phyloP scores from a whole-genome alignment of 805 yeast genomes.

The Diddensiella caesifluorescens region DNA sequence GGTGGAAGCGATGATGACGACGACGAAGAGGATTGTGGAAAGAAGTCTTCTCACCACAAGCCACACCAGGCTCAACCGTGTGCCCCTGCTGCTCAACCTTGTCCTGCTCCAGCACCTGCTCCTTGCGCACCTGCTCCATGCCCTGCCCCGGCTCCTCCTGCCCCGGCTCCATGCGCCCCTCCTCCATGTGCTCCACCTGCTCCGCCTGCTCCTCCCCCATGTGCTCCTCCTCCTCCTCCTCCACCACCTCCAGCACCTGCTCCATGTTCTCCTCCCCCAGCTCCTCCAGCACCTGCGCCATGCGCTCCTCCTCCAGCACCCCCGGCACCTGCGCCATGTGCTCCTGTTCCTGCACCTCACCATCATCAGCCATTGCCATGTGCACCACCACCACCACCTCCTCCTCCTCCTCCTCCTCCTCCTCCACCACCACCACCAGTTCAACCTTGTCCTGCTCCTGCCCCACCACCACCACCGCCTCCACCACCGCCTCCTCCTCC shows the following conservation, averaged over 20 bases:
- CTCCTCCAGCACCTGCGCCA: constrained; percentile 5
- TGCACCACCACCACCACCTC: constrained; percentile 4
- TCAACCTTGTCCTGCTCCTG: constrained; percentile 2
- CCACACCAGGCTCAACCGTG: constrained; percentile 10
- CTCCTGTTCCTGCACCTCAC: neutral
- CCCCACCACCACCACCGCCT: constrained; percentile 4
- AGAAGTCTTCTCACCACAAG: too few species aligned
- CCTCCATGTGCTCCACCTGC: constrained; percentile 5
- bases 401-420: neutral
- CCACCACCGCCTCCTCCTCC: constrained; percentile 10
- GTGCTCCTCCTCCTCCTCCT: constrained; percentile 12
- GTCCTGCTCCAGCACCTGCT: constrained; percentile 9
- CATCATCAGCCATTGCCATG: neutral
- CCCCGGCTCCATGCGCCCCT: too few species aligned
- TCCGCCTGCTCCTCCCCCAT: constrained; percentile 2
- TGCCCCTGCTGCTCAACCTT: constrained; percentile 9
- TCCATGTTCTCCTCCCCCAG: constrained; percentile 7
- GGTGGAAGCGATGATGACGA: constrained; percentile 4
- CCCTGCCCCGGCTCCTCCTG: constrained; percentile 6
- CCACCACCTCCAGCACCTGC: constrained; percentile 14
- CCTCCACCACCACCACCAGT: constrained; percentile 1
- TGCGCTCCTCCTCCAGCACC: neutral
- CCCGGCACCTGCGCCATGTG: neutral
- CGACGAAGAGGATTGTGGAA: constrained; percentile 9
- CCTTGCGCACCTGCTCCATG: constrained; percentile 11